Evolutionary conservation across 75 land plant genomes (phyloP).

Genomic region (Picea sitchensis): DNA sequence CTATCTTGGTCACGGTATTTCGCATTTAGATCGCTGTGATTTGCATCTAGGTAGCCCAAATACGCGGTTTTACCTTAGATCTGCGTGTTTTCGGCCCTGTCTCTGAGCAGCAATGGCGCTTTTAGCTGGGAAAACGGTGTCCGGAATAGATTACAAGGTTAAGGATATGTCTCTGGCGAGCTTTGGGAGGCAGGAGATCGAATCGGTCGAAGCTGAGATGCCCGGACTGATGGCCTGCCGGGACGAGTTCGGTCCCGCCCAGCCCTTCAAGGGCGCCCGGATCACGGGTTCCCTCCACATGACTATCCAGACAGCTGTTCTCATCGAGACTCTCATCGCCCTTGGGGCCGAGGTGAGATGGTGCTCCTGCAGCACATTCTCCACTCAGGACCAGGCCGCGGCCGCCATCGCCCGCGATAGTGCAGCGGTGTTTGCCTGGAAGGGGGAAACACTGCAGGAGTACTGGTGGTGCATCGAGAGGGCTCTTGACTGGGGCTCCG

Average conservation of each 20-base stretch:
- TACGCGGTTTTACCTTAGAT: no score
- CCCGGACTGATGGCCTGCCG: slow-evolving; percentile 80
- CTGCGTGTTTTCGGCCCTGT: no score
- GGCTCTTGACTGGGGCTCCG: slow-evolving; percentile 88
- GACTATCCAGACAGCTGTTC: slow-evolving; percentile 78
- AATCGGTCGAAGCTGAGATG: slow-evolving; percentile 62
- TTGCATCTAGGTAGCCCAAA: no score
- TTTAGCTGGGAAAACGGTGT: slow-evolving; percentile 33
- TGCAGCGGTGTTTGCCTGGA: slow-evolving; percentile 73
- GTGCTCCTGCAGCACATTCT: slow-evolving; percentile 91
- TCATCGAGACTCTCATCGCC: slow-evolving; percentile 76
- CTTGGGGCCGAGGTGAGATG: slow-evolving; percentile 79
- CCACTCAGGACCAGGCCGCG: slow-evolving; percentile 82
- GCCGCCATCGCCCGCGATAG: slow-evolving; percentile 66
- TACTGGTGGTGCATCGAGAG: slow-evolving; percentile 99
- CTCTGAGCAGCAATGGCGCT: slow-evolving; percentile 21
- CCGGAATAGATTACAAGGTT: slow-evolving; percentile 84
- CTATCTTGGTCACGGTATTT: no score
- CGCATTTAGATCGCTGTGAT: no score
- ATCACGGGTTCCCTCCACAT: slow-evolving; percentile 92
- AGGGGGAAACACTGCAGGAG: slow-evolving; percentile 89
- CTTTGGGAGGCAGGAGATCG: slow-evolving; percentile 67
- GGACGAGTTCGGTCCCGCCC: slow-evolving; percentile 78
- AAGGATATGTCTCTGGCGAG: slow-evolving; percentile 88
- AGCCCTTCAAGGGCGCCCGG: slow-evolving; percentile 81